These are phyloP conservation scores for Sporothrix curviconia DNA, from an alignment of 2,329 filamentous ascomycete species.

Conservation along the genomic window DNA sequence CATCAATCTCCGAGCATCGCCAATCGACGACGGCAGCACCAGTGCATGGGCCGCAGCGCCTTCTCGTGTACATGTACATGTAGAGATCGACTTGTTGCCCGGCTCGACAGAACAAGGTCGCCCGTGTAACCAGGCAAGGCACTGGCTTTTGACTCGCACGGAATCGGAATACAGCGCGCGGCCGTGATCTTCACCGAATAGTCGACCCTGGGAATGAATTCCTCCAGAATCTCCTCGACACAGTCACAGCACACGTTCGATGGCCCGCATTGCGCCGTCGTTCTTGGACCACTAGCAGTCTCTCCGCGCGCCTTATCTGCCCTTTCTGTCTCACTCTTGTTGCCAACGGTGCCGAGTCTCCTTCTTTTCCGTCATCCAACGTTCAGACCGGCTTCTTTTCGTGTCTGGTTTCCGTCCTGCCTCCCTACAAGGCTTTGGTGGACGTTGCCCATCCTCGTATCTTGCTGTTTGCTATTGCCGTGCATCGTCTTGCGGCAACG, in stretches of 20 bases:
- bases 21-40: neutral
- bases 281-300: neutral
- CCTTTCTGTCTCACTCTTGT: neutral
- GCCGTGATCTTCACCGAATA: slow-evolving; percentile 1
- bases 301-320: slow-evolving; percentile 6
- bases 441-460: too few species aligned
- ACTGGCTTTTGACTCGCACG: neutral
- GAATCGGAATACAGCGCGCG: neutral
- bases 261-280: neutral
- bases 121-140: too few species aligned
- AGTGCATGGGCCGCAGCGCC: neutral
- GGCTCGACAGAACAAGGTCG: too few species aligned
- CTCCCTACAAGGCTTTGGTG: too few species aligned
- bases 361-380: too few species aligned
- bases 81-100: neutral
- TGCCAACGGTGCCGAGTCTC: too few species aligned
- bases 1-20: neutral
- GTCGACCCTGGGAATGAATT: slow-evolving; percentile 2
- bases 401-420: too few species aligned
- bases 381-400: too few species aligned
- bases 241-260: neutral
- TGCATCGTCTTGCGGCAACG: neutral
- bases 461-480: too few species aligned
- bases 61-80: neutral
- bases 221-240: neutral